phyloP scores from a whole-genome alignment of 352 stramenopile species.

The Phytophthora brassicae region DNA sequence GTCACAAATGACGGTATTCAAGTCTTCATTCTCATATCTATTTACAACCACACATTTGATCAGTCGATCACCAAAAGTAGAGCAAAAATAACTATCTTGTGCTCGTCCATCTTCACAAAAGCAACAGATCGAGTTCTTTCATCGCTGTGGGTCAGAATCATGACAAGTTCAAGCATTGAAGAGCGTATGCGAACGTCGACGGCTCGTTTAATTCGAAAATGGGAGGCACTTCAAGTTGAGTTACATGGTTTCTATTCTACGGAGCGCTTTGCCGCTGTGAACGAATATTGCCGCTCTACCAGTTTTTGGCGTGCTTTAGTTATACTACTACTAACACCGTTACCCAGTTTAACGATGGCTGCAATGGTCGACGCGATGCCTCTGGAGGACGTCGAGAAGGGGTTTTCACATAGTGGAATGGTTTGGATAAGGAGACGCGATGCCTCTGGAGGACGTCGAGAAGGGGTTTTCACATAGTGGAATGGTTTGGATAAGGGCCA shows the following conservation, averaged over 20 bases:
- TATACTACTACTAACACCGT: constrained; percentile 8
- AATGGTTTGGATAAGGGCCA: constrained; percentile 9
- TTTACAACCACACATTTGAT: too few relatives aligned
- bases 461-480: constrained; percentile 7
- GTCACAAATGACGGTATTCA: too few relatives aligned
- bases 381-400: constrained; percentile 6
- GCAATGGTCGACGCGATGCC: constrained; percentile 21
- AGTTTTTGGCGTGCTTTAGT: not conserved
- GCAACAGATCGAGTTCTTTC: not conserved
- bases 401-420: too few relatives aligned
- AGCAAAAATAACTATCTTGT: too few relatives aligned
- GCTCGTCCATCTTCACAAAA: not conserved
- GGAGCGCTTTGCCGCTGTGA: constrained; percentile 13
- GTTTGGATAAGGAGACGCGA: constrained; percentile 8
- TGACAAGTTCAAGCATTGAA: not conserved
- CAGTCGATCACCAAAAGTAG: too few relatives aligned
- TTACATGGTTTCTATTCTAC: constrained; percentile 22
- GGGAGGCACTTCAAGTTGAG: constrained; percentile 28
- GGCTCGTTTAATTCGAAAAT: constrained; percentile 18
- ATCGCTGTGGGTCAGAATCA: constrained; percentile 2
- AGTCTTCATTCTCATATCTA: too few relatives aligned
- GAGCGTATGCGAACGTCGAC: not conserved
- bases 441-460: constrained; percentile 13
- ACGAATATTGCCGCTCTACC: constrained; percentile 13
- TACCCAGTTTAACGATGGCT: constrained; percentile 18